Evolutionary conservation across 805 yeast species (phyloP).

Genomic region (Lipomyces yamadae): DNA sequence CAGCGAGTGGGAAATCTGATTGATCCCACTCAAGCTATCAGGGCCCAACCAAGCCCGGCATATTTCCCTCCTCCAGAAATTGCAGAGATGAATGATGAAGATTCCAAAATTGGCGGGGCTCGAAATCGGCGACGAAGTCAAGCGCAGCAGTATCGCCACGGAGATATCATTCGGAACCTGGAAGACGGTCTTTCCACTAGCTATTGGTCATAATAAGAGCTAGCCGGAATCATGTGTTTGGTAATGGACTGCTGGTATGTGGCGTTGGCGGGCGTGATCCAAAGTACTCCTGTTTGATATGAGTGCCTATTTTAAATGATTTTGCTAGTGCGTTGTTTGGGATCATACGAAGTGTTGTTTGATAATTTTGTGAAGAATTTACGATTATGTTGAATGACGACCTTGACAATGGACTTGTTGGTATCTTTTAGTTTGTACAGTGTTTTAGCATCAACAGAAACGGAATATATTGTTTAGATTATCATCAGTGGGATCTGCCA

Average conservation of each 20-base stretch:
- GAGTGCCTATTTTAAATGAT: not conserved
- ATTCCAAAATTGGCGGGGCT: conserved; percentile 10
- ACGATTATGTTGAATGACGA: not conserved
- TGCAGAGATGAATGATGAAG: conserved; percentile 6
- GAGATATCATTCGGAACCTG: conserved; percentile 43
- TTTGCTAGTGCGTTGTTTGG: conserved; percentile 2
- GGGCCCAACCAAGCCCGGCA: conserved; percentile 50
- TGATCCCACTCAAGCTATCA: conserved; percentile 47
- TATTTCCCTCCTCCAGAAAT: conserved; percentile 50
- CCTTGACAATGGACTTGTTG: not conserved
- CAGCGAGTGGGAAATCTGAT: conserved; percentile 51
- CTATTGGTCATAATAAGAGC: conserved; percentile 21
- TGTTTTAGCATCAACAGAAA: not conserved
- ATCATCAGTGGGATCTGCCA: not conserved
- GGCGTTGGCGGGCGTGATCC: not conserved
- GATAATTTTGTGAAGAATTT: conserved; percentile 1
- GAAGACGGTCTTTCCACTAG: conserved; percentile 42
- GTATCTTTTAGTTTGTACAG: not conserved
- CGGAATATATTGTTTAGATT: not conserved
- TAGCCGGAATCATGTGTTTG: not conserved
- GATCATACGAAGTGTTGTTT: not conserved
- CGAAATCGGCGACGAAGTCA: conserved; percentile 11
- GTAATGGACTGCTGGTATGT: not conserved
- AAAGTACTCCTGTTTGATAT: not conserved
- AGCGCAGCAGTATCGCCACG: conserved; percentile 24